Evolutionary conservation across 495 filamentous ascomycete species (phyloP).

Genomic region (Alectoria sarmentosa): DNA sequence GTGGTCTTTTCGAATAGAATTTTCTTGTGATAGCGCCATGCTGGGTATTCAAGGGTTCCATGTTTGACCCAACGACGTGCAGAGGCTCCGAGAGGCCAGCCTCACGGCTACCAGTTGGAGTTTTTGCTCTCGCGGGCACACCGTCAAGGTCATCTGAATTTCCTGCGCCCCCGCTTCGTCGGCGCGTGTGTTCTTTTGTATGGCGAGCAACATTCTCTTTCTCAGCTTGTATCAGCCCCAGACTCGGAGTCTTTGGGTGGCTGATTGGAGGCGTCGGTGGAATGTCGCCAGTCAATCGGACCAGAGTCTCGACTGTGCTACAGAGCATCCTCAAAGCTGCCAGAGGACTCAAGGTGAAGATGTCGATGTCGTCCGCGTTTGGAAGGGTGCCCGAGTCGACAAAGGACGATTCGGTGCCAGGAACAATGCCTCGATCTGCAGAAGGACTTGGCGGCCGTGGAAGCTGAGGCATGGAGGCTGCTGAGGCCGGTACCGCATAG

Average conservation of each 20-base stretch:
- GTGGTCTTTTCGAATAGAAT: slow-evolving; percentile 83
- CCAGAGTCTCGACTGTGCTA: slow-evolving; percentile 63
- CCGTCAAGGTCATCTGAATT: slow-evolving; percentile 34
- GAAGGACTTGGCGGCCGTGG: slow-evolving; percentile 30
- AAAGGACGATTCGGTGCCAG: slow-evolving; percentile 14
- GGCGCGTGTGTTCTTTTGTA: slow-evolving; percentile 14
- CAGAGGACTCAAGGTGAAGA: slow-evolving; percentile 64
- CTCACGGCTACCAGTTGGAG: slow-evolving; percentile 41
- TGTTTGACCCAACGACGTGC: slow-evolving; percentile 50
- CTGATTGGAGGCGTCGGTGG: slow-evolving; percentile 64
- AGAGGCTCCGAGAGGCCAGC: slow-evolving; percentile 35
- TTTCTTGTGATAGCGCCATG: slow-evolving; percentile 76
- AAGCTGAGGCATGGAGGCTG: slow-evolving; percentile 13
- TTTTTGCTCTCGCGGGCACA: slow-evolving; percentile 35
- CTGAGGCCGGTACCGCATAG: background rate
- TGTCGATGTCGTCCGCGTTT: slow-evolving; percentile 39
- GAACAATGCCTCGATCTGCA: slow-evolving; percentile 24
- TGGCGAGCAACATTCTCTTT: slow-evolving; percentile 44
- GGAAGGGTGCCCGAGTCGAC: slow-evolving; percentile 20
- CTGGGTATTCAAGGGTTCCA: slow-evolving; percentile 58
- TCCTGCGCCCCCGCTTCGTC: slow-evolving; percentile 10
- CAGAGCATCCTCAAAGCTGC: slow-evolving; percentile 76
- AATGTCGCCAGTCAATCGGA: slow-evolving; percentile 61
- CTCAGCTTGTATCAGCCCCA: slow-evolving; percentile 46
- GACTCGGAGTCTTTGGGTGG: slow-evolving; percentile 53